A percentile compares a stretch with the other conserved stretches of the same genome.
phyloP scores from a whole-genome alignment of 768 basidiomycete species.

The Russula sp. region DNA sequence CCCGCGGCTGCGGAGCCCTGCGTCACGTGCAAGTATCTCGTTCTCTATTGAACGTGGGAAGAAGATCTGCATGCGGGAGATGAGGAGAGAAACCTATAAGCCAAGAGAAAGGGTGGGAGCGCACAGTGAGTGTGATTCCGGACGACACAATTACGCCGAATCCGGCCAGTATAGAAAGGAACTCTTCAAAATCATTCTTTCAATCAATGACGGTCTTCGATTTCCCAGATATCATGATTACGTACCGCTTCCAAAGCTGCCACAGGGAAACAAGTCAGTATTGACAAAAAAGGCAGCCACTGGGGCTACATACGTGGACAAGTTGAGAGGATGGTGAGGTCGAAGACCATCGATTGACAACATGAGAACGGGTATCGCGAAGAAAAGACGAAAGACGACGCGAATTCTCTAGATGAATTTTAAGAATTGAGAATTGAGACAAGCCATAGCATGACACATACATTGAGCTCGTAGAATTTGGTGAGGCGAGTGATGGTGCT shows the following conservation, averaged over 20 bases:
- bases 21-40: constrained; percentile 15
- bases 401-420: constrained; percentile 48
- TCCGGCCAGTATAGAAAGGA: constrained; percentile 14
- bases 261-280: neutral
- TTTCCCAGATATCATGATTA: neutral
- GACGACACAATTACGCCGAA: constrained; percentile 20
- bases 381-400: constrained; percentile 64
- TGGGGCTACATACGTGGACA: constrained; percentile 37
- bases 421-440: neutral
- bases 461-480: constrained; percentile 79
- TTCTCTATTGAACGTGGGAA: constrained; percentile 21
- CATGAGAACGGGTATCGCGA: constrained; percentile 55
- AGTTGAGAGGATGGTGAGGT: constrained; percentile 57
- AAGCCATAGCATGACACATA: constrained; percentile 30
- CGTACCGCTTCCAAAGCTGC: constrained; percentile 7
- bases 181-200: constrained; percentile 1
- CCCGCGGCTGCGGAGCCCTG: constrained; percentile 3
- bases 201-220: neutral
- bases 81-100: neutral
- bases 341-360: constrained; percentile 64
- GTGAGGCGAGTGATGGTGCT: constrained; percentile 62
- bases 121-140: constrained; percentile 18
- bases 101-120: neutral
- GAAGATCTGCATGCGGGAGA: constrained; percentile 12
- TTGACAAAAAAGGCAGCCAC: no score